These are phyloP conservation scores for Pythium phragmiticola DNA, from an alignment of 352 stramenopile genomes.

Conservation along the genomic window DNA sequence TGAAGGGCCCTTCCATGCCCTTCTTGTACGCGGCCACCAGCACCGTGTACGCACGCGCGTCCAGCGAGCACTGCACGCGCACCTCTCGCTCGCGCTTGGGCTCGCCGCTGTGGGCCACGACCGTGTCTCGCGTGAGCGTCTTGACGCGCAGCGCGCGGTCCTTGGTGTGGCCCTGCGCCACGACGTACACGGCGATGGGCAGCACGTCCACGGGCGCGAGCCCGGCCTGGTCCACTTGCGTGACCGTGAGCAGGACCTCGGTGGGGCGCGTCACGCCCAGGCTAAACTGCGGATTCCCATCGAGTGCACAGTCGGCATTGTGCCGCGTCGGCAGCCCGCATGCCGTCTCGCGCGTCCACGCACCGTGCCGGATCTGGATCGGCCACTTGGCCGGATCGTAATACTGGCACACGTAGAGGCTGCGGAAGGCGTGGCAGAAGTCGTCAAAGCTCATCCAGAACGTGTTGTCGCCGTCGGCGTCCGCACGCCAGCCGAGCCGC, in stretches of 20 bases:
- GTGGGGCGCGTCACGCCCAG: conserved; percentile 74
- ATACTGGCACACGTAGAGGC: conserved; percentile 91
- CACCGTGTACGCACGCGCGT: conserved; percentile 85
- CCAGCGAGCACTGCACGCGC: conserved; percentile 67
- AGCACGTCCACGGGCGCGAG: conserved; percentile 65
- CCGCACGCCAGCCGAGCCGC: conserved; percentile 55
- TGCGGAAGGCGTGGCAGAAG: conserved; percentile 90
- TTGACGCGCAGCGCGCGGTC: conserved; percentile 68
- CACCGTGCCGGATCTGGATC: conserved; percentile 38
- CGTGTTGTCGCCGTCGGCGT: conserved; percentile 82
- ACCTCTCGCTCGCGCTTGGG: conserved; percentile 74
- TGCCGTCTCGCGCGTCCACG: conserved; percentile 71
- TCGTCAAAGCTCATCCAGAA: conserved; percentile 97
- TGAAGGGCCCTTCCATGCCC: conserved; percentile 90
- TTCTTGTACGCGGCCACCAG: conserved; percentile 86
- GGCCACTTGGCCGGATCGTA: conserved; percentile 90
- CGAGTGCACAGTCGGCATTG: conserved; percentile 75
- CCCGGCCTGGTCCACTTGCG: conserved; percentile 67
- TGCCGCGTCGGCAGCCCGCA: conserved; percentile 84
- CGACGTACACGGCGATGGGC: conserved; percentile 70
- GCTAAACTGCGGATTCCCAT: conserved; percentile 89
- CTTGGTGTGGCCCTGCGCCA: conserved; percentile 43
- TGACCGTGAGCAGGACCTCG: conserved; percentile 85
- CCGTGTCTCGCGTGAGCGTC: conserved; percentile 55
- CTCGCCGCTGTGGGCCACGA: conserved; percentile 80